Conservation (phyloP, 192 early-diverging fungal genomes). For the Coemansia sp. region DNA sequence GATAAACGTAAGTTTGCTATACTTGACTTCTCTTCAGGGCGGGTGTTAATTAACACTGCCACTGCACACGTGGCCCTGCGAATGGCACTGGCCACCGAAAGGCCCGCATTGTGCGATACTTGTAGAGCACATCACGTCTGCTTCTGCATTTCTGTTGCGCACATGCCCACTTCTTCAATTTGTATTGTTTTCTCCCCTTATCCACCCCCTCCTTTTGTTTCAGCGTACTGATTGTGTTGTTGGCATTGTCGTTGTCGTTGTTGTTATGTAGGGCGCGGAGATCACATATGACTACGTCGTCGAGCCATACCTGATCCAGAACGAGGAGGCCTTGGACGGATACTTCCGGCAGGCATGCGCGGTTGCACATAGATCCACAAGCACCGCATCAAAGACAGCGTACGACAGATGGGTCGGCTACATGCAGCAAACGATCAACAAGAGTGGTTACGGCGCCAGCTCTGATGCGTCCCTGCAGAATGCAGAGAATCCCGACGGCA, state of each 20-base stretch:
- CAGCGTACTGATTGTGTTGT: neutral
- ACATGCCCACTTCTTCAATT: neutral
- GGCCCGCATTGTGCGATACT: neutral
- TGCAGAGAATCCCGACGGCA: neutral
- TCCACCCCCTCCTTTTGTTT: neutral
- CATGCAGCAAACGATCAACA: slow-evolving; percentile 36
- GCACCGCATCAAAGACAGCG: slow-evolving; percentile 35
- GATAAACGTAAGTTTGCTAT: slow-evolving; percentile 44
- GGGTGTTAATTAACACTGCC: neutral
- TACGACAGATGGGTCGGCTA: slow-evolving; percentile 53
- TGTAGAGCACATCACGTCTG: neutral
- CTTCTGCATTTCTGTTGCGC: slow-evolving; percentile 8
- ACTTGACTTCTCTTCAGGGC: neutral
- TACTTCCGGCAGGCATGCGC: slow-evolving; percentile 45
- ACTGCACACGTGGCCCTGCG: slow-evolving; percentile 7
- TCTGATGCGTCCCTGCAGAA: slow-evolving; percentile 9
- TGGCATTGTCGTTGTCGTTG: neutral
- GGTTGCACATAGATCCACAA: slow-evolving; percentile 43
- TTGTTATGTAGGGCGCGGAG: slow-evolving; percentile 40
- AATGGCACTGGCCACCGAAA: neutral
- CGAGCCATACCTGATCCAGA: slow-evolving; percentile 43
- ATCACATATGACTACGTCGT: slow-evolving; percentile 51
- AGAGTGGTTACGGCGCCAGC: slow-evolving; percentile 2
- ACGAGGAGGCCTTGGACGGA: slow-evolving; percentile 41
- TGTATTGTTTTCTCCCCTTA: neutral